Conservation (phyloP, 2,329 filamentous ascomycete genomes). For the Chrysoporthe deuterocubensis region DNA sequence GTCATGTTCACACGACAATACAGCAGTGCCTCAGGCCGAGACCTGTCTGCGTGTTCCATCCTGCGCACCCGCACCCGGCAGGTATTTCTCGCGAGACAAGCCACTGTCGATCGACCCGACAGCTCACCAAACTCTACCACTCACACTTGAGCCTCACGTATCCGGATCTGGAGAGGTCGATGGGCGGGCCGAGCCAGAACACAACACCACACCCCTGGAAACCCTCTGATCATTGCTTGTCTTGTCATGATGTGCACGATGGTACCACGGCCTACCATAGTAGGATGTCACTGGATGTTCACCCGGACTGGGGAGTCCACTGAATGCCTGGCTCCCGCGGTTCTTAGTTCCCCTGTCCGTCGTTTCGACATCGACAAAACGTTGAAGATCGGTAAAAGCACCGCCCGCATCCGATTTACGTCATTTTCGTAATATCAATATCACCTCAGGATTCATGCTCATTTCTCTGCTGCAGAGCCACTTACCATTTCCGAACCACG, state of each 20-base stretch:
- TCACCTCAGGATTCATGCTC: background rate
- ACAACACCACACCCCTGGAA: background rate
- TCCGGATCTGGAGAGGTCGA: background rate
- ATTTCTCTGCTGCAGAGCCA: too few species aligned
- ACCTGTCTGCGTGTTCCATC: background rate
- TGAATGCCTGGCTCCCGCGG: background rate
- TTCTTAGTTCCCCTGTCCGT: background rate
- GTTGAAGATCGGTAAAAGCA: background rate
- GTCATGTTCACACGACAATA: background rate
- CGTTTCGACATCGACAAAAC: background rate
- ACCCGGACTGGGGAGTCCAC: background rate
- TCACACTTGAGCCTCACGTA: background rate
- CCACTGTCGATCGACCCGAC: background rate
- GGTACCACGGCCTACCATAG: background rate
- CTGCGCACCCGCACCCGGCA: background rate
- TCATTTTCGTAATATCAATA: conserved; percentile 9
- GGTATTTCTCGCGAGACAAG: background rate
- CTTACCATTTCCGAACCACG: too few species aligned
- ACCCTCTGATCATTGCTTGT: conserved; percentile 21
- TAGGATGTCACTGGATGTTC: background rate
- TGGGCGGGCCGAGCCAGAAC: conserved; percentile 11
- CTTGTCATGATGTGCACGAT: conserved; percentile 17
- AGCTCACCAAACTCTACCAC: background rate
- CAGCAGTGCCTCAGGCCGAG: background rate
- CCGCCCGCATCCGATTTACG: conserved; percentile 11